phyloP scores from a whole-genome alignment of 2,329 filamentous ascomycete genomes.

The Hirsutella thompsonii region DNA sequence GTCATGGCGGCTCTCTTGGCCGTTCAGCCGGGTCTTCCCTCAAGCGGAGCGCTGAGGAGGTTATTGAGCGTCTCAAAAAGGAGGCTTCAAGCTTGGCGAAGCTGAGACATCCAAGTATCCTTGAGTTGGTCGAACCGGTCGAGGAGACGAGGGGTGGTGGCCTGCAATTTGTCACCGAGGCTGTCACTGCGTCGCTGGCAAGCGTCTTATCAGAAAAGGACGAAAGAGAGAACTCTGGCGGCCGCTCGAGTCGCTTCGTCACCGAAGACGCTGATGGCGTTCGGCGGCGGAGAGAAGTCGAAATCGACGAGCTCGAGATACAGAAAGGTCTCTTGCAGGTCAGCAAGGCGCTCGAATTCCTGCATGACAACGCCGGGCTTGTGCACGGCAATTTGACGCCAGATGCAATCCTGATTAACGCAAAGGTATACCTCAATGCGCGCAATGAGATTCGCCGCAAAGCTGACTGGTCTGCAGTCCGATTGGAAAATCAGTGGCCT shows the following conservation, averaged over 20 bases:
- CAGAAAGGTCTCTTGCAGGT: constrained; percentile 92
- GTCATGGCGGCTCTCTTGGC: constrained; percentile 26
- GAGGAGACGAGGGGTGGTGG: constrained; percentile 88
- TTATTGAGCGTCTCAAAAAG: constrained; percentile 79
- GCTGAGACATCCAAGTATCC: constrained; percentile 77
- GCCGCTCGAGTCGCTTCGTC: constrained; percentile 65
- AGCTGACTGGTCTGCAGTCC: constrained; percentile 39
- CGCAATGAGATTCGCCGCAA: constrained; percentile 8
- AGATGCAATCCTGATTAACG: constrained; percentile 85
- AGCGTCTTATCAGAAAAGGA: constrained; percentile 79
- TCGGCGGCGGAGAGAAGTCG: constrained; percentile 63
- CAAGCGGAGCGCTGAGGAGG: constrained; percentile 77
- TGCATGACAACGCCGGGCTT: constrained; percentile 87
- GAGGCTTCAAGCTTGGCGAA: constrained; percentile 83
- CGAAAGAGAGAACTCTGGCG: constrained; percentile 61
- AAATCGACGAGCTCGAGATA: constrained; percentile 94
- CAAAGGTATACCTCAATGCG: constrained; percentile 49
- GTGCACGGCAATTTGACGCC: constrained; percentile 93
- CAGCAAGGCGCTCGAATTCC: constrained; percentile 84
- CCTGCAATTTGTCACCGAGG: constrained; percentile 90
- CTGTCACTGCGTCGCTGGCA: constrained; percentile 78
- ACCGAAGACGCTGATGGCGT: constrained; percentile 67
- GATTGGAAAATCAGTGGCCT: constrained; percentile 99
- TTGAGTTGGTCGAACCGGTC: constrained; percentile 88
- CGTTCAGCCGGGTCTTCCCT: constrained; percentile 45